Evolutionary conservation across 495 filamentous ascomycete genomes (phyloP).

Genomic region (Penicillium nucicola): DNA sequence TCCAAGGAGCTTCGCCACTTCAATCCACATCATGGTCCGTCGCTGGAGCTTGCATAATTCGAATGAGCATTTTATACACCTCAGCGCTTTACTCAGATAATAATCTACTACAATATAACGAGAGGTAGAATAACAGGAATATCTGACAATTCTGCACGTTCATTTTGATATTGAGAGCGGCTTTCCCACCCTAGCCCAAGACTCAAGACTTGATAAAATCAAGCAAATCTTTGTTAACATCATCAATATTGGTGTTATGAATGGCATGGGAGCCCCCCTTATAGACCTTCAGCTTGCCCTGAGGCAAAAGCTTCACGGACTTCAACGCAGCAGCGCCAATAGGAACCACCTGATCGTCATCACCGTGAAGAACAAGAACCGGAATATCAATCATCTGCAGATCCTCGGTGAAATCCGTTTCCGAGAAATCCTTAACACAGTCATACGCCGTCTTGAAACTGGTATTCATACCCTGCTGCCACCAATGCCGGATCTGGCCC

Average conservation of each 20-base stretch:
- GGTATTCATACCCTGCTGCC: conserved; percentile 37
- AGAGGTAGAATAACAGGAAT: no score
- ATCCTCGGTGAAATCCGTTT: conserved; percentile 41
- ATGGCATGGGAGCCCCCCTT: conserved; percentile 34
- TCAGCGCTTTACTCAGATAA: no score
- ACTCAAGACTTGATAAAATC: conserved; percentile 19
- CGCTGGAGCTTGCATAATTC: no score
- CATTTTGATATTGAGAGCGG: no score
- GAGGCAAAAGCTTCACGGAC: conserved; percentile 31
- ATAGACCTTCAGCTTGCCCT: conserved; percentile 38
- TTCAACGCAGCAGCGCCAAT: conserved; percentile 25
- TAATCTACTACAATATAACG: no score
- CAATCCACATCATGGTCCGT: no score
- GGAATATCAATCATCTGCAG: conserved; percentile 39
- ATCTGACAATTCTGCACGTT: no score
- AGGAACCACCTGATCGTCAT: conserved; percentile 40
- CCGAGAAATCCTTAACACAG: conserved; percentile 34
- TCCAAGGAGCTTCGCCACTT: no score
- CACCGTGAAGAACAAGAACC: conserved; percentile 35
- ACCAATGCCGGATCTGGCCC: conserved; percentile 40
- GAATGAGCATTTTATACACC: no score
- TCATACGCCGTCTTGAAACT: conserved; percentile 37
- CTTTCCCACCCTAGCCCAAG: no score
- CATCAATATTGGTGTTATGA: conserved; percentile 32
- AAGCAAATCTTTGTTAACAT: conserved; percentile 36